phyloP scores from a whole-genome alignment of 768 basidiomycete genomes.

The Solioccasus polychromus region DNA sequence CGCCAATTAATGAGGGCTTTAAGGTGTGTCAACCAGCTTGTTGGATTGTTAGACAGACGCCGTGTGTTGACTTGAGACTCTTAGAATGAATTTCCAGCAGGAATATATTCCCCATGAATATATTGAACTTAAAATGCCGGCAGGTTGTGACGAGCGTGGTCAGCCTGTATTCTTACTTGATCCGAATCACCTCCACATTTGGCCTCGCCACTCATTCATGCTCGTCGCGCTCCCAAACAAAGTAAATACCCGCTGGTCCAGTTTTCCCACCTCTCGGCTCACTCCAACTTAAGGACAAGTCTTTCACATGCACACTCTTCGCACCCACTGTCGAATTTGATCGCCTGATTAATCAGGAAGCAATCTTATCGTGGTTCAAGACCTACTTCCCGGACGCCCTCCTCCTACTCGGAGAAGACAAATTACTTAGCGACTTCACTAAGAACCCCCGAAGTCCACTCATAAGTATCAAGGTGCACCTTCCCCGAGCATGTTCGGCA shows the following conservation, averaged over 20 bases:
- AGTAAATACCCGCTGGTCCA: constrained; percentile 45
- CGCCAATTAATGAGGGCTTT: constrained; percentile 94
- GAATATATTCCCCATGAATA: constrained; percentile 96
- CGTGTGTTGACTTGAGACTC: constrained; percentile 24
- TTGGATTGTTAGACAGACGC: constrained; percentile 6
- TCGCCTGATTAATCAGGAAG: constrained; percentile 55
- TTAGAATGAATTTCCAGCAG: constrained; percentile 92
- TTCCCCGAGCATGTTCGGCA: constrained; percentile 20
- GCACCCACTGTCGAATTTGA: constrained; percentile 78
- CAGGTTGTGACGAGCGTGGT: constrained; percentile 60
- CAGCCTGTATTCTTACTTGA: constrained; percentile 77
- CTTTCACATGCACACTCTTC: constrained; percentile 97
- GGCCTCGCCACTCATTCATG: constrained; percentile 99
- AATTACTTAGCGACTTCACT: constrained; percentile 72
- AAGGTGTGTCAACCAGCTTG: constrained; percentile 52
- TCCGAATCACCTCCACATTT: constrained; percentile 96
- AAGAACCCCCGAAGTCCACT: constrained; percentile 85
- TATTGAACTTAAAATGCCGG: constrained; percentile 93
- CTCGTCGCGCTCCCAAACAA: constrained; percentile 97
- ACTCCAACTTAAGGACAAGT: constrained; percentile 68
- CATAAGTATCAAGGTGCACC: constrained; percentile 85
- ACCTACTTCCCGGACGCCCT: constrained; percentile 88
- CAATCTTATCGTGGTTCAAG: constrained; percentile 72
- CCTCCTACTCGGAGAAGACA: constrained; percentile 76
- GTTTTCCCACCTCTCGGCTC: constrained; percentile 26